These are phyloP conservation scores for Gossypium laxum DNA, from an alignment of 441 rosid species.

Conservation along the genomic window DNA sequence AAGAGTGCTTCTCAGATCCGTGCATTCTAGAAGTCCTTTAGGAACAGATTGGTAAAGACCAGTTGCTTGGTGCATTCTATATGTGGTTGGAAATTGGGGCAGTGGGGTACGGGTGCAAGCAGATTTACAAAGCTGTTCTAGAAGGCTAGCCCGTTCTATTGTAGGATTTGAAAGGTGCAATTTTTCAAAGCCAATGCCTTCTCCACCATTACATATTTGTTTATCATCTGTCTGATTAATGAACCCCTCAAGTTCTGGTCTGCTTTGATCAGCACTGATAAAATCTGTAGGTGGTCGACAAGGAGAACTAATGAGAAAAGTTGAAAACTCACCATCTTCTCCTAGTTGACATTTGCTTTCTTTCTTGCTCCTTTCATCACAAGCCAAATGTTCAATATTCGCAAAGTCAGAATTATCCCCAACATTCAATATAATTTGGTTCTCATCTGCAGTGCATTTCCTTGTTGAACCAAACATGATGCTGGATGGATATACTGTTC, in stretches of 20 bases:
- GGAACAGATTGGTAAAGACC: conserved; percentile 54
- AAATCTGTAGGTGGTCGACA: conserved; percentile 22
- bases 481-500: conserved; percentile 22
- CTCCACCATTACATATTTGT: conserved; percentile 23
- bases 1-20: conserved; percentile 24
- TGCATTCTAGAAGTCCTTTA: conserved; percentile 49
- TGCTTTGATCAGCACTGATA: conserved; percentile 26
- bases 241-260: conserved; percentile 62
- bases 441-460: conserved; percentile 23
- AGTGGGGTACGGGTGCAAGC: conserved; percentile 53
- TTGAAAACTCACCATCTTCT: conserved; percentile 23
- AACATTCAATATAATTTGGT: conserved; percentile 23
- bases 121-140: conserved; percentile 65
- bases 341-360: conserved; percentile 17
- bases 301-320: conserved; percentile 27
- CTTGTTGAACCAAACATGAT: conserved; percentile 22
- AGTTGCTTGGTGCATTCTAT: conserved; percentile 26
- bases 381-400: conserved; percentile 23
- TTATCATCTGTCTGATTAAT: conserved; percentile 36
- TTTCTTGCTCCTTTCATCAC: conserved; percentile 26
- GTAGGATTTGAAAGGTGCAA: conserved; percentile 43
- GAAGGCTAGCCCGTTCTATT: conserved; percentile 39
- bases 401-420: conserved; percentile 20
- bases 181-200: conserved; percentile 33
- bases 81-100: conserved; percentile 35